These are phyloP conservation scores for Geotrichum europaeum DNA, from an alignment of 1,139 yeast species.

Conservation along the genomic window DNA sequence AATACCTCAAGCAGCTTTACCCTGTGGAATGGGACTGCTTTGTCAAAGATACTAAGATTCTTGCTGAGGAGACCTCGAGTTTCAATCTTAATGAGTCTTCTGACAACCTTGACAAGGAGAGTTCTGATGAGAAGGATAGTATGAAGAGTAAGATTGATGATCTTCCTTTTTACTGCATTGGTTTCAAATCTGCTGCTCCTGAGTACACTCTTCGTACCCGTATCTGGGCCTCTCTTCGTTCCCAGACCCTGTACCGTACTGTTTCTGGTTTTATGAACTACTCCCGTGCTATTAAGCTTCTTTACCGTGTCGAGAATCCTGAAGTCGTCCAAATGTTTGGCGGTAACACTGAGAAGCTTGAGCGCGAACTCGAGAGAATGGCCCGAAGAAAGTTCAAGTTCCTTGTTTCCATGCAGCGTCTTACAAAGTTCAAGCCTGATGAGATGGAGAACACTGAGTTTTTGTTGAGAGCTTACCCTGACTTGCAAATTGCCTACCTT, in stretches of 20 bases:
- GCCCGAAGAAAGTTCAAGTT: constrained; percentile 98
- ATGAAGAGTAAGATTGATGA: constrained; percentile 91
- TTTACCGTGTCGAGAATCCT: constrained; percentile 98
- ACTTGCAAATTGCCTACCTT: constrained; percentile 93
- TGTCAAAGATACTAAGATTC: constrained; percentile 95
- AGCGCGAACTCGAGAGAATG: constrained; percentile 96
- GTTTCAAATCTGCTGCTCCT: constrained; percentile 99
- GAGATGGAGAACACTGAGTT: constrained; percentile 98
- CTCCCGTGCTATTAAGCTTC: constrained; percentile 93
- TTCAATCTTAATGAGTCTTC: constrained; percentile 25
- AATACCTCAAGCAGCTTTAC: constrained; percentile 93
- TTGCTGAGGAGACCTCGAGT: constrained; percentile 72
- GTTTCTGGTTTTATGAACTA: constrained; percentile 99
- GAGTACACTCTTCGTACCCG: constrained; percentile 97
- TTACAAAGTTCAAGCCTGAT: constrained; percentile 93
- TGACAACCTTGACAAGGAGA: constrained; percentile 48
- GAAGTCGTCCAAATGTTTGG: constrained; percentile 98
- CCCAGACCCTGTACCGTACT: constrained; percentile 96
- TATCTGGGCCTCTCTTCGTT: constrained; percentile 98
- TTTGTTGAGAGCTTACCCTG: constrained; percentile 96
- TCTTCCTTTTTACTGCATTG: constrained; percentile 96
- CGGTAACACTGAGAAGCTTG: constrained; percentile 92
- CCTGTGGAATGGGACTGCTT: constrained; percentile 99
- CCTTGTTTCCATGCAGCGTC: constrained; percentile 96
- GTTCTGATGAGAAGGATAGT: constrained; percentile 48